These are phyloP conservation scores for Pseudocercospora vitis DNA, from an alignment of 2,329 filamentous ascomycete species.

Conservation along the genomic window DNA sequence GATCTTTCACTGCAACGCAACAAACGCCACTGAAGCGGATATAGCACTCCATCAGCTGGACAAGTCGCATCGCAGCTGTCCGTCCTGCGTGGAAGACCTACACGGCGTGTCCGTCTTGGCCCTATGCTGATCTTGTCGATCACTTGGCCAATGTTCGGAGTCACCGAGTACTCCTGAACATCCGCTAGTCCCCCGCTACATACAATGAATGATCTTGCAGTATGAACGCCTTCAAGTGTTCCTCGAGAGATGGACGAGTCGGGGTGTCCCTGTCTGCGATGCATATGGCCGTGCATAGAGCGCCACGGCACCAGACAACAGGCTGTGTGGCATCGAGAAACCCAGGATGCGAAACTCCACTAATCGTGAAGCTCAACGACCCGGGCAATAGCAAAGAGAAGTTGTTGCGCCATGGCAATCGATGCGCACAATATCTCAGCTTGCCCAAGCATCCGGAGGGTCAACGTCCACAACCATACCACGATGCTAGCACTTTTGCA, in stretches of 20 bases:
- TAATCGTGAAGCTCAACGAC: no score
- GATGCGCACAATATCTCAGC: no score
- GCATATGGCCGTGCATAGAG: neutral
- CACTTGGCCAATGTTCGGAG: conserved; percentile 5
- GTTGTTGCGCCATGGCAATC: no score
- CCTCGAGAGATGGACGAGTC: neutral
- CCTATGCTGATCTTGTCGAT: neutral
- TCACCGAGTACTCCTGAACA: conserved; percentile 12
- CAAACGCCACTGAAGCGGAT: no score
- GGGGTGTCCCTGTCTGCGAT: neutral
- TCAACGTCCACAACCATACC: no score
- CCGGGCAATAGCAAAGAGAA: no score
- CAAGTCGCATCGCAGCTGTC: neutral
- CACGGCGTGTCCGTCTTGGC: neutral
- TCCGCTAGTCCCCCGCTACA: conserved; percentile 10
- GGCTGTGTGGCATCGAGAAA: no score
- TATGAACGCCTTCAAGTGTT: neutral
- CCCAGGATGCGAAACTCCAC: no score
- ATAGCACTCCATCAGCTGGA: neutral
- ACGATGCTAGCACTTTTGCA: no score
- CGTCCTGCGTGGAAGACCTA: no score
- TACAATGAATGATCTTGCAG: neutral
- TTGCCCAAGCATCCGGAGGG: no score
- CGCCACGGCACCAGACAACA: neutral
- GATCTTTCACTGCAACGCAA: no score